Percentiles rank a stretch among this genome's conserved stretches.
These are phyloP conservation scores for Vaccinium corymbosum DNA, from an alignment of 148 eudicot species.

Conservation along the genomic window DNA sequence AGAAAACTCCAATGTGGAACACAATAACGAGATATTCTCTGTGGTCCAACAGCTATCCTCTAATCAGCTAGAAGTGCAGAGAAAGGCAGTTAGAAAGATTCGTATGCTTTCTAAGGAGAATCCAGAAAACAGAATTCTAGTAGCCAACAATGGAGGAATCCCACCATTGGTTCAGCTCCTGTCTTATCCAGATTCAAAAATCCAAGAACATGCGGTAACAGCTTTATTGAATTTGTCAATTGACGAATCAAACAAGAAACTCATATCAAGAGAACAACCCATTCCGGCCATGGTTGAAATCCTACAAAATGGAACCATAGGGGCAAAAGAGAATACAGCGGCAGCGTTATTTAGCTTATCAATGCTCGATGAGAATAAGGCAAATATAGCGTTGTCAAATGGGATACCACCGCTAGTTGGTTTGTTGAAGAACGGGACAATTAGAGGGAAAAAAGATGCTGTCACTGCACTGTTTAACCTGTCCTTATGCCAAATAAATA, in stretches of 20 bases:
- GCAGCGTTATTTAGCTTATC: constrained; percentile 82
- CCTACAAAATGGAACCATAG: constrained; percentile 46
- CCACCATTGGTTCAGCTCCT: constrained; percentile 58
- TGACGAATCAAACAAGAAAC: constrained; percentile 61
- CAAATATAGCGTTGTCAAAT: constrained; percentile 45
- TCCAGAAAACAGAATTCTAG: constrained; percentile 55
- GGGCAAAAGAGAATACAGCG: constrained; percentile 81
- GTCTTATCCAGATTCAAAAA: constrained; percentile 52
- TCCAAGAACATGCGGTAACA: constrained; percentile 81
- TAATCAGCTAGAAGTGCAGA: constrained; percentile 42
- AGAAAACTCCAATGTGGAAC: constrained; percentile 26
- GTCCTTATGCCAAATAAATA: constrained; percentile 46
- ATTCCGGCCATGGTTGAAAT: constrained; percentile 66
- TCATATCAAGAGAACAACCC: constrained; percentile 52
- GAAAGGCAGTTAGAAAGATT: constrained; percentile 59
- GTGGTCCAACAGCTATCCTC: constrained; percentile 50
- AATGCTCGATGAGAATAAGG: constrained; percentile 82
- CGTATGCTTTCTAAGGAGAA: constrained; percentile 64
- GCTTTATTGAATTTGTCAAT: constrained; percentile 73
- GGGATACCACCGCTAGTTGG: constrained; percentile 75
- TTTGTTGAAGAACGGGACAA: constrained; percentile 53
- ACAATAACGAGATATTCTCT: constrained; percentile 30
- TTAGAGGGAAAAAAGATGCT: constrained; percentile 78
- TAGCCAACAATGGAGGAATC: constrained; percentile 65
- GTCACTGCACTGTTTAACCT: constrained; percentile 78